phyloP scores from a whole-genome alignment of 1,139 yeast species.

The Yamadazyma mexicana region DNA sequence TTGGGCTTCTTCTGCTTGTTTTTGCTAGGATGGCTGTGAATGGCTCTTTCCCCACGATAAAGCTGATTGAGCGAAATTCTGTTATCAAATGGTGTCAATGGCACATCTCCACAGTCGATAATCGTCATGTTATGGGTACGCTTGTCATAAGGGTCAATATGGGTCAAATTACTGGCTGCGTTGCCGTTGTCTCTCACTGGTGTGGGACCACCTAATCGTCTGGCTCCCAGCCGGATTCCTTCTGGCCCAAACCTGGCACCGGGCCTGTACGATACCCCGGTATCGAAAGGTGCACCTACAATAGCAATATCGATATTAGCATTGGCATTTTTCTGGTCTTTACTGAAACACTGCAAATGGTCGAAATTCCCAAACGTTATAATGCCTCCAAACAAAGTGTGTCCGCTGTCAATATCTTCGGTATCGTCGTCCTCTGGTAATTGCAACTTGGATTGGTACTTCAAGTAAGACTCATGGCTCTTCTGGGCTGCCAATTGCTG shows the following conservation, averaged over 20 bases:
- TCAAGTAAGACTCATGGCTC: slow-evolving; percentile 17
- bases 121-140: slow-evolving; percentile 32
- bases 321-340: slow-evolving; percentile 15
- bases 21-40: slow-evolving; percentile 29
- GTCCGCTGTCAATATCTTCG: slow-evolving; percentile 25
- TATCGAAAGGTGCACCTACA: slow-evolving; percentile 33
- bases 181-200: slow-evolving; percentile 32
- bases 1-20: slow-evolving; percentile 15
- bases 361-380: slow-evolving; percentile 48
- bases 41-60: slow-evolving; percentile 50
- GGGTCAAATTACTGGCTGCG: slow-evolving; percentile 18
- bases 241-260: slow-evolving; percentile 34
- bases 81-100: slow-evolving; percentile 57
- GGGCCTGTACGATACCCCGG: slow-evolving; percentile 30
- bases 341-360: slow-evolving; percentile 35
- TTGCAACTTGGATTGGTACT: slow-evolving; percentile 23
- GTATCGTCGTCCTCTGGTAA: slow-evolving; percentile 41
- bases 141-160: slow-evolving; percentile 26
- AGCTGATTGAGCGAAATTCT: slow-evolving; percentile 53
- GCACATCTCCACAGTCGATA: slow-evolving; percentile 58
- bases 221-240: slow-evolving; percentile 22
- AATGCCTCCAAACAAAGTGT: slow-evolving; percentile 41
- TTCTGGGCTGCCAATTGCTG: slow-evolving; percentile 9
- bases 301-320: slow-evolving; percentile 26
- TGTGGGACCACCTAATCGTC: slow-evolving; percentile 37